Evolutionary conservation across 2,329 filamentous ascomycete species (phyloP).

Genomic region (Neonectria punicea): DNA sequence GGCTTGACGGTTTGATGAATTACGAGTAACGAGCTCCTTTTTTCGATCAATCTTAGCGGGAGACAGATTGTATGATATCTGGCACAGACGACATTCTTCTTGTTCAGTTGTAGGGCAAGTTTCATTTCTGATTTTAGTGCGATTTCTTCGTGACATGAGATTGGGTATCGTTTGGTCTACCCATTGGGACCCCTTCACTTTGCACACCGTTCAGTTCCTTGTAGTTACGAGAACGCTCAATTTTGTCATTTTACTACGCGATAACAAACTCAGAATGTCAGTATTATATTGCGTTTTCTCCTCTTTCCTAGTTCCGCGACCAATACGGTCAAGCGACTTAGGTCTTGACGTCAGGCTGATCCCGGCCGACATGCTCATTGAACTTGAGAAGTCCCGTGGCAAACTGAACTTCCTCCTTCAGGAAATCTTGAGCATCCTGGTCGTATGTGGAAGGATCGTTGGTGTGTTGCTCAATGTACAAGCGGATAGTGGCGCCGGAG

Average conservation of each 20-base stretch:
- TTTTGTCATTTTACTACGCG: slow-evolving; percentile 35
- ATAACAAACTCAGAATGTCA: slow-evolving; percentile 41
- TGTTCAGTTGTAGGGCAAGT: slow-evolving; percentile 25
- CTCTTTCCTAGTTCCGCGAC: slow-evolving; percentile 25
- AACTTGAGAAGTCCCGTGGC: slow-evolving; percentile 89
- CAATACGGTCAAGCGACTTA: slow-evolving; percentile 54
- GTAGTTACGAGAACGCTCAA: slow-evolving; percentile 42
- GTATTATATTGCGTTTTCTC: slow-evolving; percentile 25
- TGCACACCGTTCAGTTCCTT: slow-evolving; percentile 20
- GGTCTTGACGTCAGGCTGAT: slow-evolving; percentile 96
- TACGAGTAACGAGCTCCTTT: slow-evolving; percentile 40
- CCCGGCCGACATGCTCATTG: slow-evolving; percentile 91
- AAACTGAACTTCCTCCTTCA: slow-evolving; percentile 88
- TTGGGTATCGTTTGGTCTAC: slow-evolving; percentile 23
- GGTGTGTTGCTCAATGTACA: slow-evolving; percentile 98
- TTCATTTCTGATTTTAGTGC: slow-evolving; percentile 25
- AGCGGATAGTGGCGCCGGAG: slow-evolving; percentile 92
- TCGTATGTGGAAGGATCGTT: slow-evolving; percentile 80
- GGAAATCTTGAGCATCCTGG: slow-evolving; percentile 90
- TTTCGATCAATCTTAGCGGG: slow-evolving; percentile 31
- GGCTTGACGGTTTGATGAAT: slow-evolving; percentile 36
- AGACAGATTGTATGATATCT: slow-evolving; percentile 42
- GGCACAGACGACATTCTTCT: slow-evolving; percentile 20
- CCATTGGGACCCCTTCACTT: neutral
- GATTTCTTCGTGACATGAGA: slow-evolving; percentile 31